phyloP scores from a whole-genome alignment of 108 stramenopile species.

The Hondaea fermentalgiana region DNA sequence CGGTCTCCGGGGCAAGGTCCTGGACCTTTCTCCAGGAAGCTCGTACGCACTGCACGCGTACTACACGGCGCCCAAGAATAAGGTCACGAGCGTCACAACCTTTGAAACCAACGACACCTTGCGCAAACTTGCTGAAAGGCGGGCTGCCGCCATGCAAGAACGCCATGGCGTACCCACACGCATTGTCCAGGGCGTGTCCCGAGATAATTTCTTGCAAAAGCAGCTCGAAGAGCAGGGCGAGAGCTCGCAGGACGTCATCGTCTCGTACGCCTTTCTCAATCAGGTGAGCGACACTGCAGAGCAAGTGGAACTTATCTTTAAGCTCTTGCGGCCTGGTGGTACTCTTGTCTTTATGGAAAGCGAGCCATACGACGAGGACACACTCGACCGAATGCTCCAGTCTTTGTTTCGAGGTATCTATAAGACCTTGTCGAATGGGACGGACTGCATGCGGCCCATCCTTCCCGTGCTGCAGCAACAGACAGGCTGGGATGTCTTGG shows the following conservation, averaged over 20 bases:
- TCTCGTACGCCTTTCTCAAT: not conserved
- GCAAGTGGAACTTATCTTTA: not conserved
- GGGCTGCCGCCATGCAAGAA: not conserved
- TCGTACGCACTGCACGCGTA: not conserved
- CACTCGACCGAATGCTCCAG: not conserved
- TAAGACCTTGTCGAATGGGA: not conserved
- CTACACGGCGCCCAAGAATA: not conserved
- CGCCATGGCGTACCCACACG: not conserved
- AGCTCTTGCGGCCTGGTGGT: not conserved
- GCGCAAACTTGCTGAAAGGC: not conserved
- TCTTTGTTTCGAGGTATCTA: not conserved
- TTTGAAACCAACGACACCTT: not conserved
- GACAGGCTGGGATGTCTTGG: not conserved
- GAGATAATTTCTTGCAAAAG: not conserved
- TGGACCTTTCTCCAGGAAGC: not conserved
- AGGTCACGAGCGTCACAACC: not conserved
- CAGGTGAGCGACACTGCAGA: not conserved
- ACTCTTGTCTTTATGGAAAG: not conserved
- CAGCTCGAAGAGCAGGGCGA: not conserved
- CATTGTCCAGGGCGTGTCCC: not conserved
- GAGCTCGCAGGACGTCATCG: not conserved
- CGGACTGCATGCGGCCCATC: not conserved
- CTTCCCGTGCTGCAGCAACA: not conserved
- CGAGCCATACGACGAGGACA: not conserved
- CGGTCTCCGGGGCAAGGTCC: not conserved